Percentiles rank a stretch among this genome's conserved stretches.
Conservation (phyloP, 305 asterid species). For the Fraxinus latifolia region DNA sequence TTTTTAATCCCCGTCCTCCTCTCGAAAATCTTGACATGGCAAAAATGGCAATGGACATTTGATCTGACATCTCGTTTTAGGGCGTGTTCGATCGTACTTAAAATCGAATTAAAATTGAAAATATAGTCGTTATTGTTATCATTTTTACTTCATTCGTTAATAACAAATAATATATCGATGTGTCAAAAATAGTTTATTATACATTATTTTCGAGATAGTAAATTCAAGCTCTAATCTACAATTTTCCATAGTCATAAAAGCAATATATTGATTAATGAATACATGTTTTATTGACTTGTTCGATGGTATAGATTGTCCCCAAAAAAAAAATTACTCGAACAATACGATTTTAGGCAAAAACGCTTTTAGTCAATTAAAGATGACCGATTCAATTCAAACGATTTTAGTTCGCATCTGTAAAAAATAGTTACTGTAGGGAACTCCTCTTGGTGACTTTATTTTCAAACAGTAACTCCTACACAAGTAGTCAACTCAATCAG, state of each 20-base stretch:
- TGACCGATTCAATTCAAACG: neutral
- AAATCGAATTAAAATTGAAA: no score
- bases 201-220: neutral
- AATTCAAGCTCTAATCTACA: neutral
- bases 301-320: no score
- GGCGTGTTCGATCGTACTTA: no score
- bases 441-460: neutral
- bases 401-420: neutral
- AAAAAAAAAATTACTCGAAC: neutral
- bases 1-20: neutral
- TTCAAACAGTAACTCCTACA: neutral
- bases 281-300: neutral
- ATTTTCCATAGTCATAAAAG: neutral
- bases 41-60: neutral
- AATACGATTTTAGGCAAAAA: neutral
- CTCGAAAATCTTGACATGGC: neutral
- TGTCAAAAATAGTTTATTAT: no score
- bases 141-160: neutral
- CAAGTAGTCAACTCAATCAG: neutral
- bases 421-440: neutral
- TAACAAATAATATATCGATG: neutral
- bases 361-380: neutral
- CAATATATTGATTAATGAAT: neutral
- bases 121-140: no score
- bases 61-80: neutral